Percentiles rank a stretch among this genome's conserved stretches.
Conservation (phyloP, 352 stramenopile species). For the Pythium folliculosum region DNA sequence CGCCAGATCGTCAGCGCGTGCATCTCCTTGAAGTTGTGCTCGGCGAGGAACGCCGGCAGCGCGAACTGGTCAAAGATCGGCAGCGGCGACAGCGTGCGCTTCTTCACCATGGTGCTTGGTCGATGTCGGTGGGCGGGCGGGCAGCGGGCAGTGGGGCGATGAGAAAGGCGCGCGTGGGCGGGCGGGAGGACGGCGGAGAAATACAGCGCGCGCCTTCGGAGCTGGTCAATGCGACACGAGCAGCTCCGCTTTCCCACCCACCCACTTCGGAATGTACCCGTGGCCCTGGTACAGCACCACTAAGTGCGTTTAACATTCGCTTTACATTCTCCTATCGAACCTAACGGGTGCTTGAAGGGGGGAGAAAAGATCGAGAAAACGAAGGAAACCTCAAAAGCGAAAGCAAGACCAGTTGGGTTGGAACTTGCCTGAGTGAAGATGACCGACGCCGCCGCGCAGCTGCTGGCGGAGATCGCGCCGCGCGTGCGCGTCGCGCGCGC, state of each 20-base stretch:
- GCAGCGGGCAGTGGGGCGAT: neutral
- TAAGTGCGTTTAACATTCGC: slow-evolving; percentile 24
- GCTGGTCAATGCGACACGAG: neutral
- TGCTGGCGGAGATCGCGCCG: slow-evolving; percentile 23
- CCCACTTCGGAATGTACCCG: slow-evolving; percentile 22
- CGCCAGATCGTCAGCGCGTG: slow-evolving; percentile 81
- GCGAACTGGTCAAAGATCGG: slow-evolving; percentile 73
- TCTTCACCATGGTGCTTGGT: slow-evolving; percentile 71
- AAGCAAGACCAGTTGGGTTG: too few species aligned
- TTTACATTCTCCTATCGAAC: neutral
- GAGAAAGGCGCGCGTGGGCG: neutral
- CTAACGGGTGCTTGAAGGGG: slow-evolving; percentile 15
- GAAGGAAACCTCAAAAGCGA: neutral
- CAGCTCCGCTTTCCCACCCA: slow-evolving; percentile 13
- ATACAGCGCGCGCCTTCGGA: neutral
- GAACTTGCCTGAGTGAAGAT: too few species aligned
- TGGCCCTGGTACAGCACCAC: slow-evolving; percentile 10
- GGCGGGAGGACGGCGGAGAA: too few species aligned
- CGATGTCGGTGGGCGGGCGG: neutral
- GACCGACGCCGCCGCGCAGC: neutral
- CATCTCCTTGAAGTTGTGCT: slow-evolving; percentile 73
- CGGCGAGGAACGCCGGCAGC: slow-evolving; percentile 61
- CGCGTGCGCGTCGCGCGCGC: slow-evolving; percentile 52
- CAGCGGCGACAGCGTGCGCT: slow-evolving; percentile 72
- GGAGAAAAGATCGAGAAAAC: slow-evolving; percentile 10